Conservation (phyloP, 2,329 filamentous ascomycete genomes). For the Aureobasidium melanogenum region DNA sequence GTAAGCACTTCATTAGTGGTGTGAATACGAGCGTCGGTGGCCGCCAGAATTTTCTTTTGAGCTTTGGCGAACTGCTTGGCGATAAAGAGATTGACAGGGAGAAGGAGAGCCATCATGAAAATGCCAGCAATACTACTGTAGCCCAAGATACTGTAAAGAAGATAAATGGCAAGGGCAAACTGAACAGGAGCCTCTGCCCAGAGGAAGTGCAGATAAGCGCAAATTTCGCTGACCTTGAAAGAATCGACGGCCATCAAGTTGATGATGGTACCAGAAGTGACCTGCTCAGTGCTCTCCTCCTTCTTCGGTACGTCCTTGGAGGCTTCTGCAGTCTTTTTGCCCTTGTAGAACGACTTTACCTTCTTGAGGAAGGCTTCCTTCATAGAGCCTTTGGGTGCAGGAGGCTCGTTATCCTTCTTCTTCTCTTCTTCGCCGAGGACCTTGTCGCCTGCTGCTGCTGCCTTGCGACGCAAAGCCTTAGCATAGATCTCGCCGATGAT, state of each 20-base stretch:
- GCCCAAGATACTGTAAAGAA: constrained; percentile 86
- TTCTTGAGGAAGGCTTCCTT: constrained; percentile 37
- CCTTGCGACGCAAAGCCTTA: constrained; percentile 86
- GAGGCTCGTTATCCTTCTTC: constrained; percentile 34
- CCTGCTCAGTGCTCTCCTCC: constrained; percentile 52
- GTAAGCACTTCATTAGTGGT: constrained; percentile 94
- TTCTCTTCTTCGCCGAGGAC: constrained; percentile 52
- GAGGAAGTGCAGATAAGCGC: constrained; percentile 92
- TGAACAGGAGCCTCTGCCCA: constrained; percentile 86
- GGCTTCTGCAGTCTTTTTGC: constrained; percentile 48
- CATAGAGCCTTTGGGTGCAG: constrained; percentile 13
- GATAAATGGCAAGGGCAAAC: constrained; percentile 65
- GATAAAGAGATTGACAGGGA: constrained; percentile 85
- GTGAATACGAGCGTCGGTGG: constrained; percentile 92
- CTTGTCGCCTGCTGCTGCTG: constrained; percentile 67
- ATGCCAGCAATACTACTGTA: constrained; percentile 91
- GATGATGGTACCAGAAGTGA: constrained; percentile 95
- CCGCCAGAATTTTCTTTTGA: constrained; percentile 84
- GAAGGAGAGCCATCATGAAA: constrained; percentile 75
- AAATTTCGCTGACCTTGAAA: constrained; percentile 94
- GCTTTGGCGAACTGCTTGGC: constrained; percentile 76
- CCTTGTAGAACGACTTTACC: constrained; percentile 44
- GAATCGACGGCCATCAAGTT: constrained; percentile 99
- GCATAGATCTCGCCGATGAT: constrained; percentile 97
- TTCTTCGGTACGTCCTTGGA: constrained; percentile 30